Evolutionary conservation across 176 grass and related monocot genomes (phyloP).

Genomic region (Alopecurus myosuroides): DNA sequence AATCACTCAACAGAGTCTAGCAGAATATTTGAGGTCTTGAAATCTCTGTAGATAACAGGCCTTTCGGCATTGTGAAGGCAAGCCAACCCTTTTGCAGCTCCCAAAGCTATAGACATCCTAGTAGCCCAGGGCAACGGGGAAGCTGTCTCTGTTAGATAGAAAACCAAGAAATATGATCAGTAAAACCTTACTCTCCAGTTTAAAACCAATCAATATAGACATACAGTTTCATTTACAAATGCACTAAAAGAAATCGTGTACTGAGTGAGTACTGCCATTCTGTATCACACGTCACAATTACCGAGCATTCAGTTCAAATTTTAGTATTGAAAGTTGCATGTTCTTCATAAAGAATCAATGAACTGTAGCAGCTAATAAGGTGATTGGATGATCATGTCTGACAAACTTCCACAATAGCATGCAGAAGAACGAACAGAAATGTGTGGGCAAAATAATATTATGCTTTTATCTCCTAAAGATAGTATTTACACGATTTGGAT

Average conservation of each 20-base stretch:
- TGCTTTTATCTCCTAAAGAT: background rate
- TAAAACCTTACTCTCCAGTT: background rate
- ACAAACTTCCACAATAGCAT: background rate
- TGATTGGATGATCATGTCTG: background rate
- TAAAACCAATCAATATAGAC: background rate
- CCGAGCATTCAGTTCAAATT: background rate
- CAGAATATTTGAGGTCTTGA: conserved; percentile 99
- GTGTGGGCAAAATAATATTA: background rate
- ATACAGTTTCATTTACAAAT: background rate
- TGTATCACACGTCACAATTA: background rate
- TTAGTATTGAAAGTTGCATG: background rate
- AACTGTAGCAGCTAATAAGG: background rate
- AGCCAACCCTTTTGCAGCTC: conserved; percentile 95
- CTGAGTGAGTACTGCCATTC: background rate
- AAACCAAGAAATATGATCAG: background rate
- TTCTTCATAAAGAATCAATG: background rate
- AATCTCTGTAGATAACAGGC: conserved; percentile 96
- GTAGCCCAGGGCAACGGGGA: conserved; percentile 79
- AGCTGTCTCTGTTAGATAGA: conserved; percentile 59
- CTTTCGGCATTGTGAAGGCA: conserved; percentile 94
- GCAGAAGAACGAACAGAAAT: background rate
- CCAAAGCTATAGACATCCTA: conserved; percentile 96
- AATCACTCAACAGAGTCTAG: conserved; percentile 83
- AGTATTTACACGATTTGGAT: background rate
- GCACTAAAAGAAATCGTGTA: background rate